Conservation (phyloP, 176 grass and related monocot genomes). For the Musa acuminata region DNA sequence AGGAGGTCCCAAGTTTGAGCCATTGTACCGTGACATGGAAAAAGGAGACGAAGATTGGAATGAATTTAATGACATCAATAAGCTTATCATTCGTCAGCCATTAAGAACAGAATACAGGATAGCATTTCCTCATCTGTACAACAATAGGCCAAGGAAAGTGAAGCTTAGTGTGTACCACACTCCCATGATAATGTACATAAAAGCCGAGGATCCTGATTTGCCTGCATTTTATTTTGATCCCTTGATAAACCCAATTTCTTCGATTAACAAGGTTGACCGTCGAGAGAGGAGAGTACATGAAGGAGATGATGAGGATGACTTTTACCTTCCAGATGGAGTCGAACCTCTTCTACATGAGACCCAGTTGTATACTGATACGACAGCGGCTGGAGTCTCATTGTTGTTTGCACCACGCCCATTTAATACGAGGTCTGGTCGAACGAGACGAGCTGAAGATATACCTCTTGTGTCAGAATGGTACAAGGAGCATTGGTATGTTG, state of each 20-base stretch:
- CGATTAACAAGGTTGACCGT: conserved; percentile 63
- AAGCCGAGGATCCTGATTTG: conserved; percentile 95
- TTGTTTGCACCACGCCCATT: conserved; percentile 86
- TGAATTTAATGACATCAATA: conserved; percentile 99
- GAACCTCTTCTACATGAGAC: conserved; percentile 57
- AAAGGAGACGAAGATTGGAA: conserved; percentile 99
- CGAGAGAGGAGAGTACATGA: conserved; percentile 53
- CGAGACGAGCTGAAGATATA: conserved; percentile 86
- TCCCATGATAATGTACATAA: conserved; percentile 99
- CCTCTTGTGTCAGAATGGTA: conserved; percentile 96
- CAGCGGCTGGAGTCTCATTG: conserved; percentile 83
- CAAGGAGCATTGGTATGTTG: conserved; percentile 89
- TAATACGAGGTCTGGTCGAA: conserved; percentile 91
- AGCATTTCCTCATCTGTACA: conserved; percentile 93
- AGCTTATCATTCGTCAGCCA: conserved; percentile 95
- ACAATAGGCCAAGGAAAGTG: conserved; percentile 97
- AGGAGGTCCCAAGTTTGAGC: conserved; percentile 98
- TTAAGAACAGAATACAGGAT: conserved; percentile 96
- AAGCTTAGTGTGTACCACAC: conserved; percentile 81
- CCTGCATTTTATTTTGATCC: conserved; percentile 99
- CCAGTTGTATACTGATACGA: conserved; percentile 84
- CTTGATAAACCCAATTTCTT: conserved; percentile 91
- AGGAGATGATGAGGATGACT: conserved; percentile 73
- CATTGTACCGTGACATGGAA: conserved; percentile 94
- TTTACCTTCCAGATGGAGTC: conserved; percentile 72